Percentiles rank a stretch among this genome's conserved stretches.
These are phyloP conservation scores for Glaciozyma martinii DNA, from an alignment of 768 basidiomycete species.

Conservation along the genomic window DNA sequence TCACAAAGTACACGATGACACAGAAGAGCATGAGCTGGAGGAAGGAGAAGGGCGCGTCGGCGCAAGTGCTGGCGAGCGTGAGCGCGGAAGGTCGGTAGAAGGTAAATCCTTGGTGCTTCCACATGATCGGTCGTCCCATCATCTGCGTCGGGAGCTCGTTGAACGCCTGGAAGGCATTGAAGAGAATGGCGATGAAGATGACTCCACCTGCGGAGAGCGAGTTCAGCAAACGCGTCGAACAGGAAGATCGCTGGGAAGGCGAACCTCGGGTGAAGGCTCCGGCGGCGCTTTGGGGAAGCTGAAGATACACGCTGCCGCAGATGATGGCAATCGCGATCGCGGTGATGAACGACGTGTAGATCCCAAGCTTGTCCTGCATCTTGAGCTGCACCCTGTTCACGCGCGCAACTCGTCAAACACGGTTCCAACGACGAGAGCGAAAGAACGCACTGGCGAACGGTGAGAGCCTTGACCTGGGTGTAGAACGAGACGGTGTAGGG, in stretches of 20 bases:
- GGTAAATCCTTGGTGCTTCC: slow-evolving; percentile 43
- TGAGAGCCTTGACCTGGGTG: slow-evolving; percentile 61
- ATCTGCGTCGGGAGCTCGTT: slow-evolving; percentile 49
- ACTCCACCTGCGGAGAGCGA: too few relatives aligned
- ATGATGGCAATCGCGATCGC: slow-evolving; percentile 11
- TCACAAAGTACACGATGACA: slow-evolving; percentile 27
- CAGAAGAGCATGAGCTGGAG: slow-evolving; percentile 19
- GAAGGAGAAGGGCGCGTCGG: slow-evolving; percentile 41
- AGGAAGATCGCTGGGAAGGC: not conserved
- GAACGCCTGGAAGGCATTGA: slow-evolving; percentile 51
- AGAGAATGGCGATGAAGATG: slow-evolving; percentile 23
- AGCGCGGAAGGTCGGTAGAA: slow-evolving; percentile 43
- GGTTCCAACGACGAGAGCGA: not conserved
- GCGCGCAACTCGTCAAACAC: not conserved
- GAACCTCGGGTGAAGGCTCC: slow-evolving; percentile 57
- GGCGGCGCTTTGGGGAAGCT: slow-evolving; percentile 60
- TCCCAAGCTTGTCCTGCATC: slow-evolving; percentile 65
- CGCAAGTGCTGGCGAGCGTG: slow-evolving; percentile 41
- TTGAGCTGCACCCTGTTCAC: slow-evolving; percentile 44
- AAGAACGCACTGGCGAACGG: slow-evolving; percentile 51
- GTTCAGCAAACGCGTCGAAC: not conserved
- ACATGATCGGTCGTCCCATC: slow-evolving; percentile 41
- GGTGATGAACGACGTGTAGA: slow-evolving; percentile 35
- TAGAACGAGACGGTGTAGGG: slow-evolving; percentile 72
- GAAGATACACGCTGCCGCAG: slow-evolving; percentile 46